Conservation (phyloP, 345 rosid species). For the Firmiana major region DNA sequence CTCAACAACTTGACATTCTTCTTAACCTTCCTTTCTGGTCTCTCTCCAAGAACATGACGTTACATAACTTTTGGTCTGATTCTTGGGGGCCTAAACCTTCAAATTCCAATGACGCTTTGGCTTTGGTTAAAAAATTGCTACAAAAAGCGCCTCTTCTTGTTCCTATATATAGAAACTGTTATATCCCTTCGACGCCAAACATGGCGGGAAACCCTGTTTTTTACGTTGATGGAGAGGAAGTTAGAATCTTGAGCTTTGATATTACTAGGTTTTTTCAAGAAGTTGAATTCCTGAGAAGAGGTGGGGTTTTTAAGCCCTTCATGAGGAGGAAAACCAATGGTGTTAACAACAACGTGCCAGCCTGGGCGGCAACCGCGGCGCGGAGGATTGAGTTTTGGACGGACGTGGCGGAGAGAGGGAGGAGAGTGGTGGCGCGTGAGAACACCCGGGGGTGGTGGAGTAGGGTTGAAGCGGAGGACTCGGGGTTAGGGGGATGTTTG, state of each 20-base stretch:
- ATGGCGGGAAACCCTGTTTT: conserved; percentile 70
- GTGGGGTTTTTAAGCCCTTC: conserved; percentile 9
- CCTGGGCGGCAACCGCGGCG: conserved; percentile 50
- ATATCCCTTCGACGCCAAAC: conserved; percentile 52
- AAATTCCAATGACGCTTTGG: conserved; percentile 24
- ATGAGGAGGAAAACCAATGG: neutral
- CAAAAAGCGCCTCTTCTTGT: conserved; percentile 59
- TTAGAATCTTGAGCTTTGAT: conserved; percentile 58
- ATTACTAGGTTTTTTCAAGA: conserved; percentile 55
- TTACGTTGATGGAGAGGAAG: conserved; percentile 45
- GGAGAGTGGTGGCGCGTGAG: conserved; percentile 30
- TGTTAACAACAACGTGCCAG: conserved; percentile 29
- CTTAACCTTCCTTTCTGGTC: conserved; percentile 46
- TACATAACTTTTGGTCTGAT: conserved; percentile 58
- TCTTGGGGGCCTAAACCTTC: conserved; percentile 64
- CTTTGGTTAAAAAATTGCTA: conserved; percentile 22
- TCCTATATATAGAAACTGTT: conserved; percentile 59
- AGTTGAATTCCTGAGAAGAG: conserved; percentile 28
- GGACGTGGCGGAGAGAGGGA: conserved; percentile 66
- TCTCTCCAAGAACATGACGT: conserved; percentile 41
- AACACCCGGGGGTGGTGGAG: conserved; percentile 51
- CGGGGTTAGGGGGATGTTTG: conserved; percentile 40
- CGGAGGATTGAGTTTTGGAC: conserved; percentile 69
- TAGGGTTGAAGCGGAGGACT: conserved; percentile 4
- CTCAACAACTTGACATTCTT: conserved; percentile 51